Evolutionary conservation across 176 grass and related monocot genomes (phyloP).

Genomic region (Oryza brachyantha): DNA sequence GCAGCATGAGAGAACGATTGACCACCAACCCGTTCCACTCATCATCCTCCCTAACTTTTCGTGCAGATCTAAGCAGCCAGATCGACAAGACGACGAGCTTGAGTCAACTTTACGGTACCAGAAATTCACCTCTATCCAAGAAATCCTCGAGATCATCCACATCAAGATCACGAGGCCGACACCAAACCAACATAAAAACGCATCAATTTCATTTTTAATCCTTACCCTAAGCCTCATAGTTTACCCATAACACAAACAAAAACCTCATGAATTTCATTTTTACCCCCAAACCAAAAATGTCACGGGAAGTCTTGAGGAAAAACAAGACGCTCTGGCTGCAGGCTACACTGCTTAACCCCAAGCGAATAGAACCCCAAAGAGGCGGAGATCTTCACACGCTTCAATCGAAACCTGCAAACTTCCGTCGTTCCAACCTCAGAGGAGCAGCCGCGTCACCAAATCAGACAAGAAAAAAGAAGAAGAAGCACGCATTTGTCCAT

Average conservation of each 20-base stretch:
- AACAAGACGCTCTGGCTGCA: not conserved
- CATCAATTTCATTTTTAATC: not conserved
- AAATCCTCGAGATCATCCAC: not conserved
- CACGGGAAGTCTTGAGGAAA: not conserved
- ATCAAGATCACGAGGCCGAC: not conserved
- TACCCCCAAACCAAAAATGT: not conserved
- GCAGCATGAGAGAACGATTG: not conserved
- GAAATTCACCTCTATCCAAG: not conserved
- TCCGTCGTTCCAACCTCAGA: not conserved
- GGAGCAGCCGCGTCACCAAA: not conserved
- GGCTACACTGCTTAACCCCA: not conserved
- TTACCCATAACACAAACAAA: not conserved
- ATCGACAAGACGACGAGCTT: not conserved
- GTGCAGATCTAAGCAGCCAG: constrained; percentile 23
- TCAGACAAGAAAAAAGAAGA: not conserved
- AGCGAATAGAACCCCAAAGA: not conserved
- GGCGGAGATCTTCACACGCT: constrained; percentile 10
- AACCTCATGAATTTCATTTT: not conserved
- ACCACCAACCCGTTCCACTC: not conserved
- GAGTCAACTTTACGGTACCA: not conserved
- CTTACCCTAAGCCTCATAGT: not conserved
- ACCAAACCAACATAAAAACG: not conserved
- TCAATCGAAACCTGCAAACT: not conserved
- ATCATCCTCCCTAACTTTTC: not conserved
- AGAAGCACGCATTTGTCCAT: not conserved